Conservation (phyloP, 352 stramenopile genomes). For the Pythium sukuiense region DNA sequence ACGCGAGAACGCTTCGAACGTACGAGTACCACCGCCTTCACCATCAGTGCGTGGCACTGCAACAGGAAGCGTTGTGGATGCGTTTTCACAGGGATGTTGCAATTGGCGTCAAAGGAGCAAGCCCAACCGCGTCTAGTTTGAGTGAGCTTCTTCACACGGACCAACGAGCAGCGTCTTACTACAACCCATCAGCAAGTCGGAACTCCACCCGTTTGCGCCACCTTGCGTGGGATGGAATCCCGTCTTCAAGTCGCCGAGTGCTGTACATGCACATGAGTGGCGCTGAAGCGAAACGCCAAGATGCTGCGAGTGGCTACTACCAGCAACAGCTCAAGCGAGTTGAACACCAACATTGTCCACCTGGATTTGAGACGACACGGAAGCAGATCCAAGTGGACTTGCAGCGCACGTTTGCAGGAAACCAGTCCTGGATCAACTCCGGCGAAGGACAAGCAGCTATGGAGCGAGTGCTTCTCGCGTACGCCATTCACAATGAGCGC, state of each 20-base stretch:
- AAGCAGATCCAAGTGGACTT: conserved; percentile 68
- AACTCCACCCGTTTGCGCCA: conserved; percentile 21
- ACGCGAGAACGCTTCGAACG: conserved; percentile 14
- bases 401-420: conserved; percentile 65
- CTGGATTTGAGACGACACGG: conserved; percentile 37
- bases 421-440: conserved; percentile 67
- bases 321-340: conserved; percentile 14
- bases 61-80: conserved; percentile 42
- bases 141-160: not conserved
- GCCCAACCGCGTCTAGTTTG: no score
- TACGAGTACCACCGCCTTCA: conserved; percentile 57
- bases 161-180: not conserved
- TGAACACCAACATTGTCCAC: not conserved
- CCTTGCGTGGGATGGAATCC: conserved; percentile 57
- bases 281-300: conserved; percentile 23
- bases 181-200: conserved; percentile 14
- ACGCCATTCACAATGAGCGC: conserved; percentile 70
- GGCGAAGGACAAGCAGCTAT: conserved; percentile 43
- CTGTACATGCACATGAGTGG: conserved; percentile 57
- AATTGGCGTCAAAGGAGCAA: not conserved
- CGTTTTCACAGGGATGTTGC: conserved; percentile 17
- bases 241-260: conserved; percentile 34
- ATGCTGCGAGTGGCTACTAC: conserved; percentile 39
- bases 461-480: conserved; percentile 71
- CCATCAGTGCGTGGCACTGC: conserved; percentile 36